Evolutionary conservation across 177 flowering plant species (phyloP).

Genomic region (Telopea speciosissima): DNA sequence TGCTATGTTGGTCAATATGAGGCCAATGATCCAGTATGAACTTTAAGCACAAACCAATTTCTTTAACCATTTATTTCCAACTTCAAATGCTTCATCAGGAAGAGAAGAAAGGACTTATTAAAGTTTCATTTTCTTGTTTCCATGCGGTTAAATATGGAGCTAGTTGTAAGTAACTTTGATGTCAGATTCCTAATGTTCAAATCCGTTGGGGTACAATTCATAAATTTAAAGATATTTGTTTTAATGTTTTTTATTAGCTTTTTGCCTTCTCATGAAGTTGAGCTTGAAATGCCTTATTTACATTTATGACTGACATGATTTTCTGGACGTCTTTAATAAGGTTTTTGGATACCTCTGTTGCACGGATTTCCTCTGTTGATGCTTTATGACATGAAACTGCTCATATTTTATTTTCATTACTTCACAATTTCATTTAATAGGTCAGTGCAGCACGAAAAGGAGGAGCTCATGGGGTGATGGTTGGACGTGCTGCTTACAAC

Average conservation of each 20-base stretch:
- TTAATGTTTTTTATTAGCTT: too few species aligned
- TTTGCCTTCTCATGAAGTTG: neutral
- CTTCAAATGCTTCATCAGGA: neutral
- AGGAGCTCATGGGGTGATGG: slow-evolving; percentile 97
- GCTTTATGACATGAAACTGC: neutral
- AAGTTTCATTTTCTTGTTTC: too few species aligned
- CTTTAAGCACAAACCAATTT: neutral
- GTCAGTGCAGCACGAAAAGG: slow-evolving; percentile 57
- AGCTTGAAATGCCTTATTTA: neutral
- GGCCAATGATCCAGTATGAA: neutral
- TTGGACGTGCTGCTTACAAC: slow-evolving; percentile 91
- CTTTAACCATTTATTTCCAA: neutral
- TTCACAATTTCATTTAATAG: slow-evolving; percentile 26
- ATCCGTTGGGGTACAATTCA: too few species aligned
- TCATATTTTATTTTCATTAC: neutral
- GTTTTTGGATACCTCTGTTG: neutral
- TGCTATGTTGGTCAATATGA: neutral
- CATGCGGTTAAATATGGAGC: too few species aligned
- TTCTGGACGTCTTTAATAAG: neutral
- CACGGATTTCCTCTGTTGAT: neutral
- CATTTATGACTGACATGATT: neutral
- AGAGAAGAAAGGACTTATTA: neutral
- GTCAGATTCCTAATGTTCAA: too few species aligned
- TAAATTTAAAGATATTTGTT: too few species aligned
- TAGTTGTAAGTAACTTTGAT: too few species aligned